phyloP scores from a whole-genome alignment of 352 stramenopile genomes.

The Globisporangium mamillatum region DNA sequence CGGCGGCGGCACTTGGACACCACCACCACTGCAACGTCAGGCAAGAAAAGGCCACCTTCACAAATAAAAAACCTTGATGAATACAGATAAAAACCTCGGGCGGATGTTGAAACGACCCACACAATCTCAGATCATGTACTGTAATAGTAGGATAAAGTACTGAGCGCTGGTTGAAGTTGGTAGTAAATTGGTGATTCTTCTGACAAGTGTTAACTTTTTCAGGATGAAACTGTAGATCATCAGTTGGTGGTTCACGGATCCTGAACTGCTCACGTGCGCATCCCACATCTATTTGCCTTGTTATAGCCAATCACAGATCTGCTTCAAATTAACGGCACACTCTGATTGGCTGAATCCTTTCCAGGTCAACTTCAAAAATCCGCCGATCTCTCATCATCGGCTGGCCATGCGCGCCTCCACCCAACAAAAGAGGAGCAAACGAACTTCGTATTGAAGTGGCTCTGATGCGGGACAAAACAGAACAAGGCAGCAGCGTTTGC shows the following conservation, averaged over 20 bases:
- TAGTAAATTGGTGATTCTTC: not conserved
- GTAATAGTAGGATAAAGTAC: not conserved
- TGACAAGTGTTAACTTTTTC: not conserved
- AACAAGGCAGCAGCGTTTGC: not conserved
- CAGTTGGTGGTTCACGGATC: conserved; percentile 11
- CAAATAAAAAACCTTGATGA: not conserved
- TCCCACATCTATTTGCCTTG: not conserved
- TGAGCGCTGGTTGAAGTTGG: not conserved
- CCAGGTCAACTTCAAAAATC: conserved; percentile 7
- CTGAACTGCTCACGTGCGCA: not conserved
- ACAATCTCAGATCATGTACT: not conserved
- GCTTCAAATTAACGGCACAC: not conserved
- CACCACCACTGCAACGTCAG: conserved; percentile 10
- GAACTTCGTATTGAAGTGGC: conserved; percentile 1
- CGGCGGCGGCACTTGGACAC: conserved; percentile 5
- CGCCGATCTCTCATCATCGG: not conserved
- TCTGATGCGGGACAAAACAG: not conserved
- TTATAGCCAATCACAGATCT: not conserved
- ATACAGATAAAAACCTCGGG: not conserved
- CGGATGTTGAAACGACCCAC: not conserved
- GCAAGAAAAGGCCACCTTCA: conserved; percentile 3
- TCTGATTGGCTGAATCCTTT: conserved; percentile 1
- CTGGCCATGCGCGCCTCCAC: not conserved
- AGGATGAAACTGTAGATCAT: not conserved
- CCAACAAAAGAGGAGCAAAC: conserved; percentile 2